phyloP scores from a whole-genome alignment of 257 asterid genomes.

The Linderniella brevidens region DNA sequence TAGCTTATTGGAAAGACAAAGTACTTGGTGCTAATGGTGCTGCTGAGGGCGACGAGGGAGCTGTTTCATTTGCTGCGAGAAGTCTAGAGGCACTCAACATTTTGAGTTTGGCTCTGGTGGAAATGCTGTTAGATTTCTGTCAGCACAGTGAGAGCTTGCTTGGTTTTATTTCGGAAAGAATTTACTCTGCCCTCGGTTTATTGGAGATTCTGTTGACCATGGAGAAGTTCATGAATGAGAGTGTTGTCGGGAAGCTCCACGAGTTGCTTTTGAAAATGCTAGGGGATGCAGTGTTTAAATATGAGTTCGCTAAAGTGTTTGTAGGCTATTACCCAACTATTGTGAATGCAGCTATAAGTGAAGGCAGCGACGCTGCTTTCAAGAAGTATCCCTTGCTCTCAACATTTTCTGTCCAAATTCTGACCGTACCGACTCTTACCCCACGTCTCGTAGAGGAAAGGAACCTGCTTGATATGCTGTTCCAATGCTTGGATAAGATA shows the following conservation, averaged over 20 bases:
- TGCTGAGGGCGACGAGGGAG: constrained; percentile 22
- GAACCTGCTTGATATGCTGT: constrained; percentile 63
- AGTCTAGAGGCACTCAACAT: constrained; percentile 11
- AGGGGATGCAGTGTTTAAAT: constrained; percentile 78
- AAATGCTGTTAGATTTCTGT: constrained; percentile 73
- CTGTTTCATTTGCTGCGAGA: constrained; percentile 11
- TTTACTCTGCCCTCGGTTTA: constrained; percentile 50
- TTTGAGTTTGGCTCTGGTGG: constrained; percentile 60
- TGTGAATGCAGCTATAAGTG: constrained; percentile 36
- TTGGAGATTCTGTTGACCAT: constrained; percentile 60
- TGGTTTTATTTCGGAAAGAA: constrained; percentile 66
- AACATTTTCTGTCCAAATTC: constrained; percentile 83
- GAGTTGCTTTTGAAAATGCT: constrained; percentile 81
- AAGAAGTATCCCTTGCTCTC: constrained; percentile 48
- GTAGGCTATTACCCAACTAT: constrained; percentile 63
- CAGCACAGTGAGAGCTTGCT: constrained; percentile 78
- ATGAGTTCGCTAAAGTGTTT: constrained; percentile 82
- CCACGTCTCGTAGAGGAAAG: constrained; percentile 88
- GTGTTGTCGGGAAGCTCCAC: constrained; percentile 51
- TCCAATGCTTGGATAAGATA: constrained; percentile 60
- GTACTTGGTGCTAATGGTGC: constrained; percentile 24
- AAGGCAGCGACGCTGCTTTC: constrained; percentile 36
- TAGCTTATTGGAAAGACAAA: constrained; percentile 52
- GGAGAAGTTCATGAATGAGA: constrained; percentile 38
- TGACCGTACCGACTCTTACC: constrained; percentile 77